These are phyloP conservation scores for Pyrenopolyporus hunteri DNA, from an alignment of 495 filamentous ascomycete genomes.

Conservation along the genomic window DNA sequence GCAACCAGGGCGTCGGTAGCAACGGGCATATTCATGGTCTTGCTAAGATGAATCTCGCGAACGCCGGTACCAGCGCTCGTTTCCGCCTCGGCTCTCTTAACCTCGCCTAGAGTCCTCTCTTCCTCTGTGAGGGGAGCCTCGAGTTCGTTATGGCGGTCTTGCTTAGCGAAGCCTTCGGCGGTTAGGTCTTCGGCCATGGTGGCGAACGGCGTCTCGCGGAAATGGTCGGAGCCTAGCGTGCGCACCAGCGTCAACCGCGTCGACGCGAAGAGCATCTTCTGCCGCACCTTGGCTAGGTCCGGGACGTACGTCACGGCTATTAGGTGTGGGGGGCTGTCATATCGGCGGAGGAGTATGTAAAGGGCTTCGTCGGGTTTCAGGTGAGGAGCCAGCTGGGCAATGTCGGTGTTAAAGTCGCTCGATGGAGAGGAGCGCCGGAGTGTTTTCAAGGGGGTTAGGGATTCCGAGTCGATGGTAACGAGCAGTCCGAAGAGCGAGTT, in stretches of 20 bases:
- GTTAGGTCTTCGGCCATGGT: constrained; percentile 76
- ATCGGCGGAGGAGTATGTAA: constrained; percentile 83
- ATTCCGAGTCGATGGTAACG: constrained; percentile 76
- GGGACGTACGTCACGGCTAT: constrained; percentile 90
- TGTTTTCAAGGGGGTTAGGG: constrained; percentile 66
- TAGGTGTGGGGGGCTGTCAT: constrained; percentile 60
- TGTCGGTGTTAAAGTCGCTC: constrained; percentile 63
- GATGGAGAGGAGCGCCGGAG: constrained; percentile 61
- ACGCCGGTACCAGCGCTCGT: constrained; percentile 72
- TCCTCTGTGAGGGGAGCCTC: constrained; percentile 85
- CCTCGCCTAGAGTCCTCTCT: constrained; percentile 77
- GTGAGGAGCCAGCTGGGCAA: constrained; percentile 62
- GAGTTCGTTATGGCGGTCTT: constrained; percentile 71
- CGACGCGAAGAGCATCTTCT: constrained; percentile 94
- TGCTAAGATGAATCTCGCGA: constrained; percentile 63
- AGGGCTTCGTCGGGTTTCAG: constrained; percentile 76
- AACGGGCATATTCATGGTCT: constrained; percentile 69
- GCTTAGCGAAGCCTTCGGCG: constrained; percentile 73
- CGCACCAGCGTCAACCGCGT: constrained; percentile 82
- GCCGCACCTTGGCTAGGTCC: constrained; percentile 83
- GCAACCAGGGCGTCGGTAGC: constrained; percentile 71
- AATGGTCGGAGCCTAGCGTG: constrained; percentile 89
- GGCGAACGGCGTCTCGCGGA: constrained; percentile 76
- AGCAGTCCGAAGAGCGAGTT: constrained; percentile 76
- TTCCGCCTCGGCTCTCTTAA: constrained; percentile 80